A percentile compares a stretch with the other conserved stretches of the same genome.
Conservation (phyloP, 2,329 filamentous ascomycete genomes). For the Sclerotinia borealis region DNA sequence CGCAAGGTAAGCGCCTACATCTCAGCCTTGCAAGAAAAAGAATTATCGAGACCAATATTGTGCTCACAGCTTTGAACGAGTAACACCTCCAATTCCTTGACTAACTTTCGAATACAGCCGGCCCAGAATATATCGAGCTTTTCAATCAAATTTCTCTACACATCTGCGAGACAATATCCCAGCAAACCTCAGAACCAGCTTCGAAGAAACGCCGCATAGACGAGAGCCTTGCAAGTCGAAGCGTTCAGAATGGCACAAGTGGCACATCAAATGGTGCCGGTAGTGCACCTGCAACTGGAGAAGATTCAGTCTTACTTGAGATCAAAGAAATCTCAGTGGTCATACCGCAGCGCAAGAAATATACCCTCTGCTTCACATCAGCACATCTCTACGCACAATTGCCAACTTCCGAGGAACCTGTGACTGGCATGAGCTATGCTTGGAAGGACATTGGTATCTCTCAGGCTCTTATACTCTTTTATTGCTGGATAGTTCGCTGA, state of each 20-base stretch:
- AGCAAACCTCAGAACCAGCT: conserved; percentile 22
- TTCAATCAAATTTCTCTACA: conserved; percentile 33
- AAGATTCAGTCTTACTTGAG: conserved; percentile 50
- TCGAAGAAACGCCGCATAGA: conserved; percentile 32
- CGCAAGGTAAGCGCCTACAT: conserved; percentile 26
- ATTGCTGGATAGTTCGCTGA: conserved; percentile 1
- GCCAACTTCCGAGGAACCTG: conserved; percentile 45
- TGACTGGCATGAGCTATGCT: conserved; percentile 49
- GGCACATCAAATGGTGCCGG: conserved; percentile 12
- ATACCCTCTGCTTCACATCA: conserved; percentile 56
- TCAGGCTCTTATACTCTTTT: background rate
- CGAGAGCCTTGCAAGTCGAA: conserved; percentile 23
- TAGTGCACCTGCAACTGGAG: conserved; percentile 28
- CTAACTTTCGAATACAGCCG: conserved; percentile 17
- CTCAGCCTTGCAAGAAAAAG: conserved; percentile 11
- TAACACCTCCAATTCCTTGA: background rate
- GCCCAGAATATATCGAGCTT: conserved; percentile 30
- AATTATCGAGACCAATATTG: background rate
- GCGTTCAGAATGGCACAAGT: conserved; percentile 22
- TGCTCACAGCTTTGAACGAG: background rate
- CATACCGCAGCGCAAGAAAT: conserved; percentile 62
- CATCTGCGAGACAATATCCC: conserved; percentile 20
- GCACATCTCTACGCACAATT: conserved; percentile 52
- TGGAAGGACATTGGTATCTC: conserved; percentile 58
- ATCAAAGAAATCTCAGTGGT: conserved; percentile 63